Percentiles rank a stretch among this genome's conserved stretches.
Conservation (phyloP, 2,329 filamentous ascomycete genomes). For the Xylariaceae sp. region DNA sequence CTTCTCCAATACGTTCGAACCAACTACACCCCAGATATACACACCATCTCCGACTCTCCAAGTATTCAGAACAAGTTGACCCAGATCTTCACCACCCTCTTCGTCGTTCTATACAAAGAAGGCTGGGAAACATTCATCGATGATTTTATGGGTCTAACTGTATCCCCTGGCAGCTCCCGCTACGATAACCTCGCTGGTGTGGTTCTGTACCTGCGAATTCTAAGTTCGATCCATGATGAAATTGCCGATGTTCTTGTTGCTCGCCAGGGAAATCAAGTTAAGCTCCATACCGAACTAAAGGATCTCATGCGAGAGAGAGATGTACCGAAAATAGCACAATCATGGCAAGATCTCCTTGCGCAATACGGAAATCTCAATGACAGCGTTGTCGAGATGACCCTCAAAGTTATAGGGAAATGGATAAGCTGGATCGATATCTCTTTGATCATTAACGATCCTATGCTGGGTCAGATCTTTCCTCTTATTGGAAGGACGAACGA, state of each 20-base stretch:
- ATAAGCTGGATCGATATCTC: conserved; percentile 98
- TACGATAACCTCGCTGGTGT: conserved; percentile 72
- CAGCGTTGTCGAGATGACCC: conserved; percentile 75
- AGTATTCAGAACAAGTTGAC: conserved; percentile 95
- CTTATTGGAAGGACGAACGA: conserved; percentile 73
- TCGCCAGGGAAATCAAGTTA: conserved; percentile 72
- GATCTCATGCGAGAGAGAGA: conserved; percentile 84
- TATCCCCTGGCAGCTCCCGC: conserved; percentile 52
- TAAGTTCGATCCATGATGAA: conserved; percentile 91
- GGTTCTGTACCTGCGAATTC: conserved; percentile 81
- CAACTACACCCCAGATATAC: conserved; percentile 61
- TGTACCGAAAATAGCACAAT: conserved; percentile 79
- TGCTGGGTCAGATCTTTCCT: conserved; percentile 80
- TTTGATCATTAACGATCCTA: conserved; percentile 83
- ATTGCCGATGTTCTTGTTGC: conserved; percentile 89
- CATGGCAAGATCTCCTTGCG: conserved; percentile 86
- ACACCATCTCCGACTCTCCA: conserved; percentile 61
- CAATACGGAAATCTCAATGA: conserved; percentile 71
- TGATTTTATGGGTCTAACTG: conserved; percentile 77
- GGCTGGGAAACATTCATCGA: conserved; percentile 90
- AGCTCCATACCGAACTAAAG: conserved; percentile 84
- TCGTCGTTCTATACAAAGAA: conserved; percentile 78
- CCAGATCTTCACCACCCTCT: conserved; percentile 91
- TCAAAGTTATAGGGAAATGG: conserved; percentile 94
- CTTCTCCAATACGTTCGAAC: conserved; percentile 77